These are phyloP conservation scores for Neobulgaria alba DNA, from an alignment of 2,329 filamentous ascomycete species.

Conservation along the genomic window DNA sequence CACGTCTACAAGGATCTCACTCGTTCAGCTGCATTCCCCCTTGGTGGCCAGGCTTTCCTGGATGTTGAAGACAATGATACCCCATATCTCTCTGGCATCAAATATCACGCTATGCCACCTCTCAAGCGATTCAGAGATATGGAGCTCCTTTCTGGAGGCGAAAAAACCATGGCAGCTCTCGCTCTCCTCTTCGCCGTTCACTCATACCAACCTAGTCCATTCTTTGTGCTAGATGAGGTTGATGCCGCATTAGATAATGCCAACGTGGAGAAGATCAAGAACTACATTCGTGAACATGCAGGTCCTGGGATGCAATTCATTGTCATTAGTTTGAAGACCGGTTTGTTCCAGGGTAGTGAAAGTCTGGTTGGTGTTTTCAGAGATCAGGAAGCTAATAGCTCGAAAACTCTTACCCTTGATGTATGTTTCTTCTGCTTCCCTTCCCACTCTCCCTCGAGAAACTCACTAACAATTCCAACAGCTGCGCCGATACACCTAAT, in stretches of 20 bases:
- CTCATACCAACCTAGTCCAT: slow-evolving; percentile 88
- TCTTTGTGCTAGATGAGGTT: slow-evolving; percentile 97
- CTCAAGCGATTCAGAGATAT: slow-evolving; percentile 98
- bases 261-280: slow-evolving; percentile 91
- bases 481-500: not conserved
- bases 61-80: slow-evolving; percentile 92
- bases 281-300: slow-evolving; percentile 90
- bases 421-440: slow-evolving; percentile 51
- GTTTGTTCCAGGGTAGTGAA: slow-evolving; percentile 93
- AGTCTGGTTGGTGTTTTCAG: slow-evolving; percentile 91
- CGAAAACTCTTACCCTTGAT: slow-evolving; percentile 85
- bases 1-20: slow-evolving; percentile 94
- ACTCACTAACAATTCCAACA: no score
- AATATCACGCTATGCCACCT: slow-evolving; percentile 98
- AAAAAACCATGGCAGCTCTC: slow-evolving; percentile 97
- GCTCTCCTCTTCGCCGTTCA: slow-evolving; percentile 97
- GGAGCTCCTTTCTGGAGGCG: slow-evolving; percentile 94
- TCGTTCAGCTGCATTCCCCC: slow-evolving; percentile 77
- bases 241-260: slow-evolving; percentile 97
- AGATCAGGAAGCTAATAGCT: slow-evolving; percentile 89
- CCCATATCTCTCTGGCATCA: slow-evolving; percentile 90
- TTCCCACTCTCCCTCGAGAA: no score
- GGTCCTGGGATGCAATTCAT: slow-evolving; percentile 99
- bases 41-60: slow-evolving; percentile 84
- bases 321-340: slow-evolving; percentile 92